Evolutionary conservation across 2,329 filamentous ascomycete genomes (phyloP).

Genomic region (Nigrospora osmanthi): DNA sequence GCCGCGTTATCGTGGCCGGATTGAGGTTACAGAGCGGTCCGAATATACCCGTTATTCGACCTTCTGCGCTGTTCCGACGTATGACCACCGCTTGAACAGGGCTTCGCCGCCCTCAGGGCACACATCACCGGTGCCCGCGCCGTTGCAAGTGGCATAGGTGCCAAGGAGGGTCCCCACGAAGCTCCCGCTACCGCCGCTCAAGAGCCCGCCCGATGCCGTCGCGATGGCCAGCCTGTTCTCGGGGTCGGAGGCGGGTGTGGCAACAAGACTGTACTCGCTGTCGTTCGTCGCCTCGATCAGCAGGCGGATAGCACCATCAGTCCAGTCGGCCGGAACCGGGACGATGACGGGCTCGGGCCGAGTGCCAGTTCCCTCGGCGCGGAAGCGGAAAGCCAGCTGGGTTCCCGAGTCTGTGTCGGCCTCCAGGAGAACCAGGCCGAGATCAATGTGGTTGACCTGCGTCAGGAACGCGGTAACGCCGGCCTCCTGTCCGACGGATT

Average conservation of each 20-base stretch:
- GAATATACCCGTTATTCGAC: neutral
- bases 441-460: conserved; percentile 16
- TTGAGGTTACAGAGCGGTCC: no score
- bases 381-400: conserved; percentile 16
- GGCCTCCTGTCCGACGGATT: conserved; percentile 12
- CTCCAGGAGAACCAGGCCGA: conserved; percentile 11
- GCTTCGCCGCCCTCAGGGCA: conserved; percentile 20
- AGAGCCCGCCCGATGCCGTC: conserved; percentile 16
- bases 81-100: conserved; percentile 18
- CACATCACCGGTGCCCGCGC: conserved; percentile 9
- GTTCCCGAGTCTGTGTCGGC: neutral
- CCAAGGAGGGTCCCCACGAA: conserved; percentile 25
- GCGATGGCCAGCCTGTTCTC: conserved; percentile 11
- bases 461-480: conserved; percentile 19
- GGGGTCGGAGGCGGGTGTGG: conserved; percentile 11
- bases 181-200: conserved; percentile 23
- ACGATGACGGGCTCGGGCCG: conserved; percentile 8
- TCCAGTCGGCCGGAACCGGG: conserved; percentile 16
- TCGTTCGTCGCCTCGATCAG: conserved; percentile 17
- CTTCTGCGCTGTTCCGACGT: conserved; percentile 14
- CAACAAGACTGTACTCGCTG: conserved; percentile 21
- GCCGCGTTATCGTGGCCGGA: no score
- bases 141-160: conserved; percentile 27
- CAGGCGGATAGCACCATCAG: conserved; percentile 15
- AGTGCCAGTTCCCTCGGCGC: conserved; percentile 14